These are phyloP conservation scores for Globisporangium abappressorium DNA, from an alignment of 352 stramenopile genomes.

Conservation along the genomic window DNA sequence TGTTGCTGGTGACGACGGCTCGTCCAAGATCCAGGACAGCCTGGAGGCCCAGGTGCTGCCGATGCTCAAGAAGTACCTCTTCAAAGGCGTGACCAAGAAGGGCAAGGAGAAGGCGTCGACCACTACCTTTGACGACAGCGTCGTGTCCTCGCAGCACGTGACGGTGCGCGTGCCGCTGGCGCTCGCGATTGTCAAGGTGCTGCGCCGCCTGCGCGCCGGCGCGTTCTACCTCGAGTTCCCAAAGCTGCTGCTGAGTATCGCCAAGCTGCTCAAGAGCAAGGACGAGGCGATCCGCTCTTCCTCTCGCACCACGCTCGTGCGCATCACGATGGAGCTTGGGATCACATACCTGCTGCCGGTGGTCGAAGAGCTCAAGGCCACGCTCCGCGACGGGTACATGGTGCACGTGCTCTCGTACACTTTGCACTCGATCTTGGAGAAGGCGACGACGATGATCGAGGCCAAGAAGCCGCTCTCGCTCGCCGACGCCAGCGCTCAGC, in stretches of 20 bases:
- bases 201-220: constrained; percentile 88
- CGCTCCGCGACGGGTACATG: constrained; percentile 82
- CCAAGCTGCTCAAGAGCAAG: constrained; percentile 87
- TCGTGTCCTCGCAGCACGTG: constrained; percentile 44
- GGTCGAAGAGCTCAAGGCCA: constrained; percentile 81
- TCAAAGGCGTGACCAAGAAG: constrained; percentile 74
- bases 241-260: constrained; percentile 91
- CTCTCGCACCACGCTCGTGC: constrained; percentile 91
- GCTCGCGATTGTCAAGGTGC: constrained; percentile 96
- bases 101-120: constrained; percentile 23
- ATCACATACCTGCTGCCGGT: constrained; percentile 82
- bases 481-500: constrained; percentile 19
- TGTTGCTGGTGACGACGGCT: constrained; percentile 17
- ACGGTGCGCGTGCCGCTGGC: constrained; percentile 91
- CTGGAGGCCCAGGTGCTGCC: constrained; percentile 80
- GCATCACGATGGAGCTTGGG: constrained; percentile 92
- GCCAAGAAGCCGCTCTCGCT: constrained; percentile 41
- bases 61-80: constrained; percentile 83
- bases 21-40: constrained; percentile 74
- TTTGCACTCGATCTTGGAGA: constrained; percentile 82
- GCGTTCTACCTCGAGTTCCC: constrained; percentile 93
- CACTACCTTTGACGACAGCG: constrained; percentile 48
- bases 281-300: constrained; percentile 92
- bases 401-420: constrained; percentile 86
- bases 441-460: constrained; percentile 59